phyloP scores from a whole-genome alignment of 2,329 filamentous ascomycete species.

The Monilinia fructicola region DNA sequence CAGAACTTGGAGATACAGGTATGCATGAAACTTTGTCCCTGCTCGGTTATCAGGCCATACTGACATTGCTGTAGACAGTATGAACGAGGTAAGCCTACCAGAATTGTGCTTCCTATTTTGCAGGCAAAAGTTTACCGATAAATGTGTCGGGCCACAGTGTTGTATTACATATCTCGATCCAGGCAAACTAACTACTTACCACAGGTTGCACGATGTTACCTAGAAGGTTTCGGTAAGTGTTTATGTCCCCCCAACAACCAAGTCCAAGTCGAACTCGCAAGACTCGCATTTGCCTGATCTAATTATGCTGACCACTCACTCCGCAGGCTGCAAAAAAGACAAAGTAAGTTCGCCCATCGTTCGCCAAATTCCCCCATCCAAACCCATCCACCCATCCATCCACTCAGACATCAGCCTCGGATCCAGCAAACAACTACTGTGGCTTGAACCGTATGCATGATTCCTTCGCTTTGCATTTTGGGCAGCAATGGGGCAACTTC shows the following conservation, averaged over 20 bases:
- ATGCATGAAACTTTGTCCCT: conserved; percentile 39
- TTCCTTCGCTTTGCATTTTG: conserved; percentile 42
- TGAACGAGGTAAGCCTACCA: conserved; percentile 71
- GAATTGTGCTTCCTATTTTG: not conserved
- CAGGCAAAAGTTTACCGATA: conserved; percentile 13
- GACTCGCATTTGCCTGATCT: conserved; percentile 18
- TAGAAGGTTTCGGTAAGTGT: conserved; percentile 77
- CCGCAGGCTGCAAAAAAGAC: conserved; percentile 74
- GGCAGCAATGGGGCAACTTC: conserved; percentile 46
- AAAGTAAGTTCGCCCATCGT: conserved; percentile 67
- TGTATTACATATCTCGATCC: conserved; percentile 22
- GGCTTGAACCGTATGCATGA: conserved; percentile 36
- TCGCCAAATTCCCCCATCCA: conserved; percentile 15
- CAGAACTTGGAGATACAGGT: conserved; percentile 89
- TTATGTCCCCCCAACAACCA: conserved; percentile 5
- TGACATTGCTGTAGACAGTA: conserved; percentile 65
- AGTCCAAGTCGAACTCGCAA: conserved; percentile 14
- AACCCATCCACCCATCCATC: conserved; percentile 5
- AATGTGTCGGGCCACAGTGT: conserved; percentile 3
- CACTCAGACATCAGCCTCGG: conserved; percentile 19
- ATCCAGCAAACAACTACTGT: conserved; percentile 27
- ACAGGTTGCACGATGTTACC: conserved; percentile 76
- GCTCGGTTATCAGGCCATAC: conserved; percentile 26
- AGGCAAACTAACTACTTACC: conserved; percentile 18
- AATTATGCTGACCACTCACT: conserved; percentile 17